phyloP scores from a whole-genome alignment of 257 asterid genomes.

The Linaria vulgaris region DNA sequence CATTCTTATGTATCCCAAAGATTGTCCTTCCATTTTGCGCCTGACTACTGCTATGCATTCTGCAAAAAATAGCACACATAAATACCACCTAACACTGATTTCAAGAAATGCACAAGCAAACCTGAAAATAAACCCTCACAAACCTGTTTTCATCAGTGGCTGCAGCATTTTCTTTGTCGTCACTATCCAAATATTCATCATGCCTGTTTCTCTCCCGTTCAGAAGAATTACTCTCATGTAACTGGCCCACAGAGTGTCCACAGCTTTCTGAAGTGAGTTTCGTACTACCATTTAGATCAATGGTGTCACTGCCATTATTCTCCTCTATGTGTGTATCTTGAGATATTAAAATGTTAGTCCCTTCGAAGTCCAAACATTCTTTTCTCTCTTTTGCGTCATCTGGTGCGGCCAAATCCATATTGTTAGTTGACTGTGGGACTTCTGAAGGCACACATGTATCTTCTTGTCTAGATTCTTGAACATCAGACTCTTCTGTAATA shows the following conservation, averaged over 20 bases:
- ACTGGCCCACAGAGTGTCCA: conserved; percentile 10
- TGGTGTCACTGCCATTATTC: conserved; percentile 15
- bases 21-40: conserved; percentile 43
- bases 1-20: conserved; percentile 43
- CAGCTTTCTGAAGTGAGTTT: conserved; percentile 21
- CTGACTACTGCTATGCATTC: conserved; percentile 38
- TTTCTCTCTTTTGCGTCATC: conserved; percentile 25
- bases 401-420: conserved; percentile 20
- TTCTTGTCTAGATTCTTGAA: conserved; percentile 26
- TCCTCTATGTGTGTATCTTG: conserved; percentile 29
- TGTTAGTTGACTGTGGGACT: not conserved
- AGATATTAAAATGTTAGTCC: conserved; percentile 25
- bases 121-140: conserved; percentile 2
- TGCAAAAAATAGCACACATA: conserved; percentile 29
- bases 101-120: conserved; percentile 15
- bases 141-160: conserved; percentile 73
- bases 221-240: conserved; percentile 21
- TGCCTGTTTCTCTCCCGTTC: conserved; percentile 27
- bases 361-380: conserved; percentile 21
- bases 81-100: conserved; percentile 20
- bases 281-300: conserved; percentile 7
- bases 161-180: conserved; percentile 77
- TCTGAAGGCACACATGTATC: conserved; percentile 29
- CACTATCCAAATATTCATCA: conserved; percentile 39
- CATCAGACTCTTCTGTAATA: conserved; percentile 19